These are phyloP conservation scores for Fomitopsis betulina DNA, from an alignment of 1,284 basidiomycete genomes.

Conservation along the genomic window DNA sequence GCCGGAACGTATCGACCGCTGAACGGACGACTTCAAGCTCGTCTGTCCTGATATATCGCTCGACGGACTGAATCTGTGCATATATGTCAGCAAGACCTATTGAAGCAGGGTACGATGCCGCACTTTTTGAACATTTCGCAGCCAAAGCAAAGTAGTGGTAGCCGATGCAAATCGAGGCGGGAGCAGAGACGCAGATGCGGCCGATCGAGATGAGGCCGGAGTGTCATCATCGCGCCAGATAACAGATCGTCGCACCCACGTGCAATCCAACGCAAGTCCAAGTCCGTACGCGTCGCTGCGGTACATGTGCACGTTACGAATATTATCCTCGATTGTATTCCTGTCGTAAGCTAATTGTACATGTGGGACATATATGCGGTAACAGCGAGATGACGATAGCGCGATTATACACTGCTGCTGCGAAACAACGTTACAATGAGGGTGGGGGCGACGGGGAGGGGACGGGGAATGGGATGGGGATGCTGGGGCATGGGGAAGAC, in stretches of 20 bases:
- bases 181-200: background rate
- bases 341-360: slow-evolving; percentile 31
- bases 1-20: slow-evolving; percentile 80
- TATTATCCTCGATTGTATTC: slow-evolving; percentile 22
- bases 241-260: background rate
- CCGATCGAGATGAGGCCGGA: background rate
- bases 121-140: slow-evolving; percentile 55
- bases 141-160: background rate
- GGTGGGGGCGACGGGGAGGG: slow-evolving; percentile 6
- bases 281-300: background rate
- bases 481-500: slow-evolving; percentile 4
- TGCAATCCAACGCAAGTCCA: background rate
- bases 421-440: slow-evolving; percentile 8
- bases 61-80: slow-evolving; percentile 73
- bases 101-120: background rate
- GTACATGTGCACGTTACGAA: slow-evolving; percentile 5
- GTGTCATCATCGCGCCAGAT: background rate
- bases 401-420: slow-evolving; percentile 22
- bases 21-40: slow-evolving; percentile 93
- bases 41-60: slow-evolving; percentile 91
- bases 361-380: slow-evolving; percentile 28
- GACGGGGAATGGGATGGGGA: slow-evolving; percentile 6
- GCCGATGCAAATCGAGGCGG: background rate
- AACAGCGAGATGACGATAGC: slow-evolving; percentile 30
- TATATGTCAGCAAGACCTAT: background rate